Conservation (phyloP, 768 basidiomycete genomes). For the Hygrocybe punicea region DNA sequence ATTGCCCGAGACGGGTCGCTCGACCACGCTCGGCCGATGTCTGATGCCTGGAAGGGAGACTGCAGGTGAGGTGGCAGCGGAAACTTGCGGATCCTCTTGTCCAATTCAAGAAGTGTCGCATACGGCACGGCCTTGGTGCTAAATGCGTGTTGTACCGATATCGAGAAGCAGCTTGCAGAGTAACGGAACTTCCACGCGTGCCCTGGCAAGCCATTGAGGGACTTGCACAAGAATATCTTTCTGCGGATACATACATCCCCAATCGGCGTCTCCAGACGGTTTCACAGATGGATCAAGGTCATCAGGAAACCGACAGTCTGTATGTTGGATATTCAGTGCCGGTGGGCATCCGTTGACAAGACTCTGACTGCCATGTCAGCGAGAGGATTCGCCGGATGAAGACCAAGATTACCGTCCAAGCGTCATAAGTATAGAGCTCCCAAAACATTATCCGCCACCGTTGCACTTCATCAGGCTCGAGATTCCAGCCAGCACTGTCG, state of each 20-base stretch:
- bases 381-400: background rate
- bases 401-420: slow-evolving; percentile 41
- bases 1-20: slow-evolving; percentile 37
- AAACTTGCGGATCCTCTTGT: slow-evolving; percentile 51
- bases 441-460: slow-evolving; percentile 49
- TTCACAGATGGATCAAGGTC: slow-evolving; percentile 36
- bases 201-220: slow-evolving; percentile 24
- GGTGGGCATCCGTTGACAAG: slow-evolving; percentile 52
- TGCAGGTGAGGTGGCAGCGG: slow-evolving; percentile 42
- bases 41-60: too few relatives aligned
- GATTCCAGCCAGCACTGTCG: slow-evolving; percentile 49
- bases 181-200: slow-evolving; percentile 48
- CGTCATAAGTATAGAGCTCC: slow-evolving; percentile 51
- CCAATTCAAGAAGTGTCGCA: slow-evolving; percentile 45
- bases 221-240: too few relatives aligned
- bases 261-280: slow-evolving; percentile 35
- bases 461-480: slow-evolving; percentile 44
- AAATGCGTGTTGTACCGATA: slow-evolving; percentile 43
- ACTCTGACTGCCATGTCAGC: slow-evolving; percentile 29
- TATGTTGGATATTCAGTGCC: slow-evolving; percentile 43
- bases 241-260: slow-evolving; percentile 46
- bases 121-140: slow-evolving; percentile 40
- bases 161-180: slow-evolving; percentile 43
- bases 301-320: slow-evolving; percentile 52
- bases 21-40: slow-evolving; percentile 42